phyloP scores from a whole-genome alignment of 768 basidiomycete genomes.

The Naganishia kalamii region DNA sequence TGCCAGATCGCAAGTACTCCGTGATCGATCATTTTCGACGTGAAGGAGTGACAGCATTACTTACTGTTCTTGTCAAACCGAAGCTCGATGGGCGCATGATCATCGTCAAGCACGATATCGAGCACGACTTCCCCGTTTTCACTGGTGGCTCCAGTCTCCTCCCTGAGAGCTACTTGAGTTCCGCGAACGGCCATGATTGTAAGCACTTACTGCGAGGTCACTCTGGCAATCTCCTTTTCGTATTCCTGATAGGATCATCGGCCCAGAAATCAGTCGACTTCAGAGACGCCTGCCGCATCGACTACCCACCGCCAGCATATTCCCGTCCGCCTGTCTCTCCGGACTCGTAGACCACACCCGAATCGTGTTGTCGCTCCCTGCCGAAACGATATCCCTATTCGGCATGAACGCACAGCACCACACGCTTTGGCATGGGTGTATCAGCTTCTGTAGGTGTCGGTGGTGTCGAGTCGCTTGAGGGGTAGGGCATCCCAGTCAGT shows the following conservation, averaged over 20 bases:
- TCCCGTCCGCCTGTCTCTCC: conserved; percentile 22
- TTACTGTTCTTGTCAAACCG: conserved; percentile 25
- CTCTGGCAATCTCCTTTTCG: not conserved
- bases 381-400: conserved; percentile 42
- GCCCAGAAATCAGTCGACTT: not conserved
- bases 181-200: too few relatives aligned
- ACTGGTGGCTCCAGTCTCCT: conserved; percentile 19
- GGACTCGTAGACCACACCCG: conserved; percentile 34
- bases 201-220: not conserved
- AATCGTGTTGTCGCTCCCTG: conserved; percentile 35
- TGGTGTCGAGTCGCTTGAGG: not conserved
- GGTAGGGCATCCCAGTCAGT: not conserved
- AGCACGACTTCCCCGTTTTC: conserved; percentile 19
- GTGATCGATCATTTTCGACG: not conserved
- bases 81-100: conserved; percentile 32
- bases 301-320: conserved; percentile 26
- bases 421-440: conserved; percentile 43
- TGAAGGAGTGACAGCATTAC: not conserved
- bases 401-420: conserved; percentile 39
- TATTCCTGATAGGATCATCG: not conserved
- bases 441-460: conserved; percentile 27
- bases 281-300: not conserved
- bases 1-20: not conserved
- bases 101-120: conserved; percentile 41
- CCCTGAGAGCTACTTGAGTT: too few relatives aligned